Base-by-base conservation (phyloP, 1,284 basidiomycete species). In the Rhodofomes roseus region DNA sequence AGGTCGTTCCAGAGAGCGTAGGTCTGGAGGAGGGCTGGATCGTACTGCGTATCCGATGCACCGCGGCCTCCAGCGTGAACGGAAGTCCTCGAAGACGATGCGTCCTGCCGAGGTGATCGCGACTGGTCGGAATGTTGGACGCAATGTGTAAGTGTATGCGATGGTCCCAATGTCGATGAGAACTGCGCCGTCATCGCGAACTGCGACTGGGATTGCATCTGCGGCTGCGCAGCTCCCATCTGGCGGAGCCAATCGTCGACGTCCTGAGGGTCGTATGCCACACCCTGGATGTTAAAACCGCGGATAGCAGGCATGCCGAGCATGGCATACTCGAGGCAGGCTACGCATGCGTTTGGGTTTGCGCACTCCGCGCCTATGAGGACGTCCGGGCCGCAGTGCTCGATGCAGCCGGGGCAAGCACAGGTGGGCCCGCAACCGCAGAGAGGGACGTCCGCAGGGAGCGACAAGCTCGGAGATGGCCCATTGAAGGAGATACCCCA, bases 371-470 rank as follows among this genome's bases (percentile, higher is more conserved):
- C 74, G 46, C 72, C 70, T 18, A 70, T 67, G 34, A 75, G 70
- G 4, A 71, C 63, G 4, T 71, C 66, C 6, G 73, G 63, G 11
- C 66, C 77, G n/a, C 70, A 76, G 58, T 85, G 84, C 31, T 81
- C 73, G 46, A 75, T 68, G 61, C 84, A 86, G 3, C 82, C 81
- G 2, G 81, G 76, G 58, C 84, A 86, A 22, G 75, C 69, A 66
- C 85, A 86, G 1, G 71, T 70, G 39, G 80, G 76, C 22, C 83
- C 84, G 63, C 85, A 86, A 20, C 76, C 73, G 66, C 84, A 86
- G 1, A 76, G 62, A 16, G 31, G 20, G 18, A 36, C 29, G 20
- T 5, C 18, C 55, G 76, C 70, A 59, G 62, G 27, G 1, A 62
- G 14, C 16, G 54, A 36, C n/a, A 52, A 46, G 43, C 34, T 44